Percentiles rank a stretch among this genome's conserved stretches.
Conservation (phyloP, 176 grass and related monocot genomes). For the Olyra latifolia region DNA sequence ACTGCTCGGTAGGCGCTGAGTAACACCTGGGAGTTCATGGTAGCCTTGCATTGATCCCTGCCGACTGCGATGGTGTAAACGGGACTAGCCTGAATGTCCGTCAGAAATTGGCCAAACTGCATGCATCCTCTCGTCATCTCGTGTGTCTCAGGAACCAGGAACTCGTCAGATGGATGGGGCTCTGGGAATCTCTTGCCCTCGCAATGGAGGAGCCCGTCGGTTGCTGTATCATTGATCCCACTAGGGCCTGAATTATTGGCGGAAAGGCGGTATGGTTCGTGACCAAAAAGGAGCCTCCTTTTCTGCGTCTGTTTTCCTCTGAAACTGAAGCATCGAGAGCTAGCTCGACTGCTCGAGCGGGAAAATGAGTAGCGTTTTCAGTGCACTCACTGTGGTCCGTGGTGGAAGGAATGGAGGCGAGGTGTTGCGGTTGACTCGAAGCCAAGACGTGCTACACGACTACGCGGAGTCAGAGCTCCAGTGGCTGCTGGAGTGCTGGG, state of each 20-base stretch:
- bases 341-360: no score
- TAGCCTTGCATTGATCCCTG: background rate
- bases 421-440: background rate
- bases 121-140: background rate
- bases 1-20: background rate
- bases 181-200: background rate
- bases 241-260: constrained; percentile 27
- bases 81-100: background rate
- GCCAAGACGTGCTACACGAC: no score
- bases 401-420: constrained; percentile 3
- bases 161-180: background rate
- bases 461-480: no score
- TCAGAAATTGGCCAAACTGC: background rate
- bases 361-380: background rate
- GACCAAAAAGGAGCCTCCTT: background rate
- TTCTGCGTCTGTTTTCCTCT: background rate
- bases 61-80: background rate
- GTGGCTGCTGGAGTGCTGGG: no score
- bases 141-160: background rate
- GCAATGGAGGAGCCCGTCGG: constrained; percentile 10
- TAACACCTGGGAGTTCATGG: no score
- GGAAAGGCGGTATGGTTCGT: background rate
- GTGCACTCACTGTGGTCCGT: background rate
- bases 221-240: constrained; percentile 24
- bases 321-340: constrained; percentile 2